Evolutionary conservation across 345 rosid species (phyloP).

Genomic region (Orychophragmus violaceus): DNA sequence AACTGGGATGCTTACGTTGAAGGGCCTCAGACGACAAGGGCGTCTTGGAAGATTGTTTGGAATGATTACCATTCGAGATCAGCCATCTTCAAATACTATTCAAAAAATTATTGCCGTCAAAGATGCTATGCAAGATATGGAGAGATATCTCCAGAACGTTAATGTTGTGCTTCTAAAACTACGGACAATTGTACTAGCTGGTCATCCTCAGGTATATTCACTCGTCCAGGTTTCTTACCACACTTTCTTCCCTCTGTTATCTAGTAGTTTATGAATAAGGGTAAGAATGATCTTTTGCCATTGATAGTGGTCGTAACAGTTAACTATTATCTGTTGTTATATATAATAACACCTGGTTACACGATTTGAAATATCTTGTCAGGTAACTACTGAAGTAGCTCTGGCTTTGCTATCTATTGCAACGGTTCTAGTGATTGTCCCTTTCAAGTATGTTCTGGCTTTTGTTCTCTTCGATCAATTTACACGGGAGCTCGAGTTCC

Average conservation of each 20-base stretch:
- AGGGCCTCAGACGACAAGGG: slow-evolving; percentile 88
- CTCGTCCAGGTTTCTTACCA: background rate
- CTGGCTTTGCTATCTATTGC: slow-evolving; percentile 56
- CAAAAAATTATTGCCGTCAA: slow-evolving; percentile 87
- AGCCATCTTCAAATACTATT: slow-evolving; percentile 95
- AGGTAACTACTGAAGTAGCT: slow-evolving; percentile 85
- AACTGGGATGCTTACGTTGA: slow-evolving; percentile 70
- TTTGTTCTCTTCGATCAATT: slow-evolving; percentile 66
- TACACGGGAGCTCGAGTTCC: slow-evolving; percentile 81
- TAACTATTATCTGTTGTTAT: background rate
- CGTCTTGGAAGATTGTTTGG: slow-evolving; percentile 92
- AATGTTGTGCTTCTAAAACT: slow-evolving; percentile 75
- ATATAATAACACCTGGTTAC: too few relatives aligned
- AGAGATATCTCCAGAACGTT: slow-evolving; percentile 73
- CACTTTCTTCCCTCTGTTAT: background rate
- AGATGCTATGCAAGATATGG: slow-evolving; percentile 88
- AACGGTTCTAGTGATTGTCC: slow-evolving; percentile 50
- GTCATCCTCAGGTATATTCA: slow-evolving; percentile 82
- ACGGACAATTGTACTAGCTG: slow-evolving; percentile 71
- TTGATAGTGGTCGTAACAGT: background rate
- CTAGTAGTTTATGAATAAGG: background rate
- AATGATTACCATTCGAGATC: slow-evolving; percentile 74
- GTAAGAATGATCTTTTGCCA: background rate
- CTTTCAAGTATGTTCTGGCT: slow-evolving; percentile 71
- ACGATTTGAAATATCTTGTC: slow-evolving; percentile 18